Conservation (phyloP, 1,284 basidiomycete species). For the Sanghuangporus sanghuang region DNA sequence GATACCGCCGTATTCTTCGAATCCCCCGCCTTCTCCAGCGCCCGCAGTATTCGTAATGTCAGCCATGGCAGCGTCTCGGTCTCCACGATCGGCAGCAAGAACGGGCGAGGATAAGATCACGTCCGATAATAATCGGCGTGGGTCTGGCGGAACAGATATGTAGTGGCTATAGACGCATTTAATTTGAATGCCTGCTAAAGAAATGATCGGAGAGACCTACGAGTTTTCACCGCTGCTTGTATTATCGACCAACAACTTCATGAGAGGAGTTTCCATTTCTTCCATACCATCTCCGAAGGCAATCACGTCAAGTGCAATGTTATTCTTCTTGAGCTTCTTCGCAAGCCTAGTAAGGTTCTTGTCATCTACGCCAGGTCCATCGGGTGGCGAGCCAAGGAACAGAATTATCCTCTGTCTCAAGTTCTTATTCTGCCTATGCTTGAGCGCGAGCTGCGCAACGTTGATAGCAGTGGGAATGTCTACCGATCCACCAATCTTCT, state of each 20-base stretch:
- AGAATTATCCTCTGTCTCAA: conserved; percentile 92
- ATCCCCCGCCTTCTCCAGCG: conserved; percentile 41
- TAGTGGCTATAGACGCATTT: conserved; percentile 59
- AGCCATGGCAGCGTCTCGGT: conserved; percentile 52
- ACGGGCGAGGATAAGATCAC: conserved; percentile 78
- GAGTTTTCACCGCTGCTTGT: conserved; percentile 79
- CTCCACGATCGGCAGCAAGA: conserved; percentile 74
- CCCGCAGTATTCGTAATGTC: conserved; percentile 40
- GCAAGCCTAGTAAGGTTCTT: conserved; percentile 82
- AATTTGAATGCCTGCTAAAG: neutral
- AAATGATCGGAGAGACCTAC: conserved; percentile 39
- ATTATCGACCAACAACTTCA: conserved; percentile 75
- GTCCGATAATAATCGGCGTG: conserved; percentile 77
- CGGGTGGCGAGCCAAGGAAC: conserved; percentile 87
- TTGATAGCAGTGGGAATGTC: conserved; percentile 89
- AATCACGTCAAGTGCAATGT: conserved; percentile 92
- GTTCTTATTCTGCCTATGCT: conserved; percentile 98
- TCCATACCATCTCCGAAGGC: conserved; percentile 75
- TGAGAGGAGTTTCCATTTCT: conserved; percentile 52
- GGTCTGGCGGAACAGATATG: conserved; percentile 73
- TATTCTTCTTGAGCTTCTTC: conserved; percentile 99
- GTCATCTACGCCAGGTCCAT: conserved; percentile 62
- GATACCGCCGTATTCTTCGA: conserved; percentile 78
- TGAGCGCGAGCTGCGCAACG: conserved; percentile 93
- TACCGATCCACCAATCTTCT: conserved; percentile 72